A percentile compares a stretch with the other conserved stretches of the same genome.
Conservation (phyloP, 805 yeast genomes). For the Yarrowia yakushimensis region DNA sequence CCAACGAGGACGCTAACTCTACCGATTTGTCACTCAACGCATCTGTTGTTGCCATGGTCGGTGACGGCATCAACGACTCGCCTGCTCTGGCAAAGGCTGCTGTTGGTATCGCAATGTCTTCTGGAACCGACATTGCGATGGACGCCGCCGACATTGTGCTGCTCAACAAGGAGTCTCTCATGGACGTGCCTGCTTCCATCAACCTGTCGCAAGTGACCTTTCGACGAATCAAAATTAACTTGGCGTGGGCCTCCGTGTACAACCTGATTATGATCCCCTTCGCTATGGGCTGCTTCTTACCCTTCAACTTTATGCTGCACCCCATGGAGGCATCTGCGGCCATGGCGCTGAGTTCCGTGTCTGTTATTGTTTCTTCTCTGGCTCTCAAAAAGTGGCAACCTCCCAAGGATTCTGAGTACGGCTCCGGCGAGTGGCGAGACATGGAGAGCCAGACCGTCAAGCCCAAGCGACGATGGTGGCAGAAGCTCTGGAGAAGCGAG, state of each 20-base stretch:
- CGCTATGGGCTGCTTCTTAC: constrained; percentile 88
- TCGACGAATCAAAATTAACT: constrained; percentile 71
- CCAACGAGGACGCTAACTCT: not conserved
- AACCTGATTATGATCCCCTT: constrained; percentile 87
- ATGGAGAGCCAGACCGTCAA: constrained; percentile 19
- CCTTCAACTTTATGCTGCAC: constrained; percentile 67
- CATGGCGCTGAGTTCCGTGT: constrained; percentile 89
- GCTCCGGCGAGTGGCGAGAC: not conserved
- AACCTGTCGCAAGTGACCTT: constrained; percentile 70
- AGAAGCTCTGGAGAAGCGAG: constrained; percentile 18
- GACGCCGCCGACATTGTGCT: constrained; percentile 94
- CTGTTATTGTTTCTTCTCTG: constrained; percentile 81
- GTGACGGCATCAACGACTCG: constrained; percentile 98
- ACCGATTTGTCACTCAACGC: constrained; percentile 32
- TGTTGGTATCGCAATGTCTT: constrained; percentile 84
- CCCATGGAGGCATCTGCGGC: constrained; percentile 91
- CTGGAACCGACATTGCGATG: constrained; percentile 94
- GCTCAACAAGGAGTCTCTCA: constrained; percentile 36
- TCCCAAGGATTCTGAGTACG: constrained; percentile 20
- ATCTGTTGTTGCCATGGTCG: constrained; percentile 73
- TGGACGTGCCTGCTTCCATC: constrained; percentile 49
- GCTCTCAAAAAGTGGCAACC: constrained; percentile 56
- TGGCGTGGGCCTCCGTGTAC: constrained; percentile 81
- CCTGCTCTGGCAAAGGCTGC: constrained; percentile 90
- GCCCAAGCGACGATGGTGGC: constrained; percentile 6